A percentile compares a stretch with the other conserved stretches of the same genome.
phyloP scores from a whole-genome alignment of 2,329 filamentous ascomycete genomes.

The Trichothecium roseum region DNA sequence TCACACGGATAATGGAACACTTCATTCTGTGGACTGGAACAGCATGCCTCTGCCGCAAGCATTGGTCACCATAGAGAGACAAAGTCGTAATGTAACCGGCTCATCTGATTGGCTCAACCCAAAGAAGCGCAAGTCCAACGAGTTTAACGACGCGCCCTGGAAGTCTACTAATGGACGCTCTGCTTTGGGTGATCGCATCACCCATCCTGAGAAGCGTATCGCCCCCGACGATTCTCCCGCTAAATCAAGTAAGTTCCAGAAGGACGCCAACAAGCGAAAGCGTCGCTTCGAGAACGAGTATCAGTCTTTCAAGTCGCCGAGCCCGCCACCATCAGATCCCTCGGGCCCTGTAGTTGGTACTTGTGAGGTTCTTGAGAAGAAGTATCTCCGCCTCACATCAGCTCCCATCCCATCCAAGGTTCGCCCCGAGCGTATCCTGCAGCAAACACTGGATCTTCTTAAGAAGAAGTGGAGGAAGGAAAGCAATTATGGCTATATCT shows the following conservation, averaged over 20 bases:
- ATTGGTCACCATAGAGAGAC: constrained; percentile 63
- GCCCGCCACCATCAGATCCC: constrained; percentile 44
- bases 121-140: constrained; percentile 78
- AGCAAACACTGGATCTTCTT: constrained; percentile 75
- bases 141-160: constrained; percentile 57
- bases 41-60: constrained; percentile 75
- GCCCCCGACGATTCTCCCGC: constrained; percentile 32
- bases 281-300: constrained; percentile 71
- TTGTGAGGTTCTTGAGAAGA: constrained; percentile 78
- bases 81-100: constrained; percentile 16
- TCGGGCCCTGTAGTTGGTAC: constrained; percentile 74
- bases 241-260: constrained; percentile 77
- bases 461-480: constrained; percentile 93
- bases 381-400: constrained; percentile 85
- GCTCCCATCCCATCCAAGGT: constrained; percentile 83
- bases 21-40: constrained; percentile 74
- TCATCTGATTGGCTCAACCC: constrained; percentile 21
- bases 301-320: constrained; percentile 45
- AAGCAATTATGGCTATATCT: constrained; percentile 93
- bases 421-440: constrained; percentile 69
- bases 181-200: constrained; percentile 66
- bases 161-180: constrained; percentile 53
- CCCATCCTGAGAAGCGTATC: constrained; percentile 30
- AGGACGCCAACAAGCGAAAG: constrained; percentile 82
- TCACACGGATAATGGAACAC: constrained; percentile 62